These are phyloP conservation scores for Clohesyomyces aquaticus DNA, from an alignment of 495 filamentous ascomycete genomes.

Conservation along the genomic window DNA sequence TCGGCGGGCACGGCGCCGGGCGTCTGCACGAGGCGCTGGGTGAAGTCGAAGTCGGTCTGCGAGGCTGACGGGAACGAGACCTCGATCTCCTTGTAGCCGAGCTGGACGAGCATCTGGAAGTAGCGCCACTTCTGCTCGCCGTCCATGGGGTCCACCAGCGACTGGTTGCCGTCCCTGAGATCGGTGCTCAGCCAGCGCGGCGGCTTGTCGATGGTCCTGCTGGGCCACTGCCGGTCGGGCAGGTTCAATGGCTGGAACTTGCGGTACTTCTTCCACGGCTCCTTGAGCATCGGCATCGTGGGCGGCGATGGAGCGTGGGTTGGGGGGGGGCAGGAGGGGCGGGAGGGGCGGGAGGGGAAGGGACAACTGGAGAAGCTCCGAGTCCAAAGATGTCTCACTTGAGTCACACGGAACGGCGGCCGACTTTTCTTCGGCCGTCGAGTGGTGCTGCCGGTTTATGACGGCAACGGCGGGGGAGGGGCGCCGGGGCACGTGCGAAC, in stretches of 20 bases:
- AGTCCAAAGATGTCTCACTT: too few relatives aligned
- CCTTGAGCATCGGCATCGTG: constrained; percentile 74
- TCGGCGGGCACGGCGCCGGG: constrained; percentile 86
- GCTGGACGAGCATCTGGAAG: constrained; percentile 90
- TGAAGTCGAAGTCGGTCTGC: constrained; percentile 95
- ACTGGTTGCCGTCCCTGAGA: constrained; percentile 51
- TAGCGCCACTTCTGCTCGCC: constrained; percentile 92
- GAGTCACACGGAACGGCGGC: too few relatives aligned
- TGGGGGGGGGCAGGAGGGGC: neutral
- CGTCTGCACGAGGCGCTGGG: constrained; percentile 81
- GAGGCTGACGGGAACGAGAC: constrained; percentile 94
- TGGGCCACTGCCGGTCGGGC: constrained; percentile 90
- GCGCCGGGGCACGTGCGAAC: too few relatives aligned
- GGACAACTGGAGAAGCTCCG: too few relatives aligned
- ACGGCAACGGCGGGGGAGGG: neutral
- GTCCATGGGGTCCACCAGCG: constrained; percentile 58
- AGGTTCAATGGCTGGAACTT: constrained; percentile 75
- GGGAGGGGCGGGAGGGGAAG: neutral
- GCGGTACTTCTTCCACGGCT: constrained; percentile 92
- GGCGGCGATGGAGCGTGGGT: neutral
- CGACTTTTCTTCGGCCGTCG: too few relatives aligned
- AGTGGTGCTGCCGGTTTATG: neutral
- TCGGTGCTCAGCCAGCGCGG: constrained; percentile 52
- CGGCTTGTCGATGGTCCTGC: constrained; percentile 54
- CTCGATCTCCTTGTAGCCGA: constrained; percentile 98